Conservation (phyloP, 164 flowering plant species). For the Echeveria elegans region DNA sequence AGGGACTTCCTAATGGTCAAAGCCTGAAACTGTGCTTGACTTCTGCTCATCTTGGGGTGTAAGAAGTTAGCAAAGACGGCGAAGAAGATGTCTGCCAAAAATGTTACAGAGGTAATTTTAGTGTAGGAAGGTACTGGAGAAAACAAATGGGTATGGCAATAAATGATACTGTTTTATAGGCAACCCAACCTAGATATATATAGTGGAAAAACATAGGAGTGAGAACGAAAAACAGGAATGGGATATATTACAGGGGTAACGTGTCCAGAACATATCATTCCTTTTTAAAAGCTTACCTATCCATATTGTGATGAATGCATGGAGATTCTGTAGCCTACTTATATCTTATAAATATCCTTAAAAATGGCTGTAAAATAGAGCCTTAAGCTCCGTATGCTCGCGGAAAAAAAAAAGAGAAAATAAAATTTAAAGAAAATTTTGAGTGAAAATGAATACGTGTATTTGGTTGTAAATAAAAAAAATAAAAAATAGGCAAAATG, state of each 20-base stretch:
- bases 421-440: too few species aligned
- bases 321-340: background rate
- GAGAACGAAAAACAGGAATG: background rate
- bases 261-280: conserved; percentile 1
- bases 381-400: background rate
- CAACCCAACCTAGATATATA: background rate
- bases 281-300: background rate
- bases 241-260: conserved; percentile 7
- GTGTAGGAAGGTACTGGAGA: background rate
- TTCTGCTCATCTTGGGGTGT: conserved; percentile 13
- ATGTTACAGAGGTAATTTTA: background rate
- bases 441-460: too few species aligned
- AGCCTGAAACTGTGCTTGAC: conserved; percentile 14
- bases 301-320: background rate
- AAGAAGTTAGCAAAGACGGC: background rate
- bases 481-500: too few species aligned
- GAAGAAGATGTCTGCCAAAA: background rate
- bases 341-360: background rate
- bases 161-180: background rate
- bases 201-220: background rate
- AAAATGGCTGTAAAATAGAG: background rate
- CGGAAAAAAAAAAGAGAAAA: too few species aligned
- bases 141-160: background rate
- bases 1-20: conserved; percentile 20
- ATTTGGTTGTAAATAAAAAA: too few species aligned